A percentile compares a stretch with the other conserved stretches of the same genome.
phyloP scores from a whole-genome alignment of 805 yeast genomes.

The Kregervanrija fluxuum region DNA sequence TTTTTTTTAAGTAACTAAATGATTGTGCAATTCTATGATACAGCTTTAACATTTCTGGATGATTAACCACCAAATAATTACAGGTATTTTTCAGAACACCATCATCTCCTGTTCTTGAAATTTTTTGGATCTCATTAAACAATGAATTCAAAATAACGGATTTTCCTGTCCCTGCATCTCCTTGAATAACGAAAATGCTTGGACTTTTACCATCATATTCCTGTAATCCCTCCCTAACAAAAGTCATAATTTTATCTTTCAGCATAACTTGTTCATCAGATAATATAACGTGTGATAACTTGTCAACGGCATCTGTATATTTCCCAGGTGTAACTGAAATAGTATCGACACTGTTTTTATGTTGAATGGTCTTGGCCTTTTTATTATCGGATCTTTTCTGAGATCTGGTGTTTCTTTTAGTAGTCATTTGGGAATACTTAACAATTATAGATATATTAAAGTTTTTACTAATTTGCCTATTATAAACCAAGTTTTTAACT shows the following conservation, averaged over 20 bases:
- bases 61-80: slow-evolving; percentile 37
- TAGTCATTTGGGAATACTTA: too few relatives aligned
- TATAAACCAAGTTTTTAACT: too few relatives aligned
- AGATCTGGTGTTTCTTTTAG: too few relatives aligned
- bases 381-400: too few relatives aligned
- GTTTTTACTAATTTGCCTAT: too few relatives aligned
- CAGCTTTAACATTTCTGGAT: slow-evolving; percentile 41
- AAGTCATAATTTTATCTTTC: slow-evolving; percentile 24
- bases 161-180: slow-evolving; percentile 45
- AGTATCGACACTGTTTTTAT: not conserved
- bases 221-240: slow-evolving; percentile 22
- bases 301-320: slow-evolving; percentile 26
- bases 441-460: too few relatives aligned
- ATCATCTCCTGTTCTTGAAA: slow-evolving; percentile 12
- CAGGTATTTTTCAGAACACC: slow-evolving; percentile 23
- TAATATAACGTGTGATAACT: slow-evolving; percentile 29
- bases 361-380: too few relatives aligned
- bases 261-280: slow-evolving; percentile 31
- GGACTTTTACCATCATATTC: slow-evolving; percentile 20
- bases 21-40: slow-evolving; percentile 32
- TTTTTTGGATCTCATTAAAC: slow-evolving; percentile 35
- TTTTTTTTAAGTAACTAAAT: slow-evolving; percentile 30
- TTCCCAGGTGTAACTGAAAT: slow-evolving; percentile 1
- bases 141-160: slow-evolving; percentile 35
- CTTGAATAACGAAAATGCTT: slow-evolving; percentile 34